Conservation (phyloP, 495 filamentous ascomycete species). For the Terfezia claveryi region DNA sequence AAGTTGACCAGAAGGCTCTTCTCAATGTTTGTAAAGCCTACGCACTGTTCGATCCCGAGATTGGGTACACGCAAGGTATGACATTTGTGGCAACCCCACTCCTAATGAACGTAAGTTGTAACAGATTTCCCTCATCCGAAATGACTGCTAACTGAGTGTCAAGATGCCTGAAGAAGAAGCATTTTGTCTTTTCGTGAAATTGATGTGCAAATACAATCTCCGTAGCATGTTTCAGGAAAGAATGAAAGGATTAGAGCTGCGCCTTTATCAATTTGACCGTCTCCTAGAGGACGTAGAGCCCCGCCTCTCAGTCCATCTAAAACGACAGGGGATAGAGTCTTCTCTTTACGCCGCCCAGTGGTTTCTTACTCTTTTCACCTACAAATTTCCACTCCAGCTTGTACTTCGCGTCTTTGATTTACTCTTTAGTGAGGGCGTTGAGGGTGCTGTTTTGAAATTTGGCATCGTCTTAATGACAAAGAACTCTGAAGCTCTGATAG, state of each 20-base stretch:
- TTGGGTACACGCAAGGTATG: slow-evolving; percentile 97
- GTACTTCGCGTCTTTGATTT: slow-evolving; percentile 94
- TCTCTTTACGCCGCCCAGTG: slow-evolving; percentile 95
- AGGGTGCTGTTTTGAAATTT: slow-evolving; percentile 75
- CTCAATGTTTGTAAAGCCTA: slow-evolving; percentile 96
- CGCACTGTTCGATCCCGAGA: slow-evolving; percentile 77
- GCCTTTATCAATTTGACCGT: slow-evolving; percentile 85
- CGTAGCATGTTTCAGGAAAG: slow-evolving; percentile 86
- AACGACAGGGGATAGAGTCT: slow-evolving; percentile 64
- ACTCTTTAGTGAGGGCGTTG: slow-evolving; percentile 83
- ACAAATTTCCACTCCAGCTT: slow-evolving; percentile 89
- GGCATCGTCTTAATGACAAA: slow-evolving; percentile 89
- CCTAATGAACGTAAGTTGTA: slow-evolving; percentile 60
- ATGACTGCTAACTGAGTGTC: not conserved
- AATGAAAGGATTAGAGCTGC: slow-evolving; percentile 87
- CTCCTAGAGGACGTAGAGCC: slow-evolving; percentile 87
- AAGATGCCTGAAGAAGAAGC: slow-evolving; percentile 96
- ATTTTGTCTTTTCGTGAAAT: slow-evolving; percentile 71
- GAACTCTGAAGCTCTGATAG: slow-evolving; percentile 56
- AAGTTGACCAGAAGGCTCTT: slow-evolving; percentile 71
- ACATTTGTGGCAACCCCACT: slow-evolving; percentile 97
- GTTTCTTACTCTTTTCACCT: slow-evolving; percentile 98
- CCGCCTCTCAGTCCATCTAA: slow-evolving; percentile 83
- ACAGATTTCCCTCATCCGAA: not conserved
- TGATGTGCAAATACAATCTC: slow-evolving; percentile 93